Evolutionary conservation across 192 early-diverging fungal species (phyloP).

Genomic region (Dimargaris verticillata): DNA sequence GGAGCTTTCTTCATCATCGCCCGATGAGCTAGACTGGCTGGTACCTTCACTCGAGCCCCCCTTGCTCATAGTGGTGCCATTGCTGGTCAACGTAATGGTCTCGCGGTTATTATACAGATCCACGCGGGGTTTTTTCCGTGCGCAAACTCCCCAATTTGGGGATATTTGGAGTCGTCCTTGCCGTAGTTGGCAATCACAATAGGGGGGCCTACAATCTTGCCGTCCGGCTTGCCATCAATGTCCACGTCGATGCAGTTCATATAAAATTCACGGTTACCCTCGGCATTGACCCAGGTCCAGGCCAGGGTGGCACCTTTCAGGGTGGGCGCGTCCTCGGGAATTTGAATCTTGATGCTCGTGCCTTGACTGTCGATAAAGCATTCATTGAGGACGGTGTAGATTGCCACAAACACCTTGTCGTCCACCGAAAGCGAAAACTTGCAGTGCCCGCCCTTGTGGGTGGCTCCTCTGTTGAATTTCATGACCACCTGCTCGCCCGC

Average conservation of each 20-base stretch:
- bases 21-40: conserved; percentile 41
- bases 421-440: conserved; percentile 45
- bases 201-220: conserved; percentile 15
- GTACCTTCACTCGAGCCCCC: no score
- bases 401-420: conserved; percentile 39
- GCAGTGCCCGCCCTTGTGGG: conserved; percentile 49
- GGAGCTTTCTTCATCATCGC: conserved; percentile 89
- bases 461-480: conserved; percentile 30
- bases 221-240: conserved; percentile 18
- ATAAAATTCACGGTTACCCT: conserved; percentile 36
- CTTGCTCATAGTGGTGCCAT: not conserved
- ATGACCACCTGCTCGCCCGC: conserved; percentile 32
- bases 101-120: conserved; percentile 5
- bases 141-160: conserved; percentile 13
- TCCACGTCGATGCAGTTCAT: conserved; percentile 31
- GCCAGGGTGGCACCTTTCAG: conserved; percentile 20
- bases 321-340: conserved; percentile 26
- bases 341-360: conserved; percentile 18
- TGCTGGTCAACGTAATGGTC: not conserved
- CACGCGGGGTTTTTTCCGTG: not conserved
- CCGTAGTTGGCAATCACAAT: conserved; percentile 16
- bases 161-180: not conserved
- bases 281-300: conserved; percentile 36
- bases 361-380: conserved; percentile 24
- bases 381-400: conserved; percentile 30